phyloP scores from a whole-genome alignment of 306 rosid genomes.

The Acacia crassicarpa region DNA sequence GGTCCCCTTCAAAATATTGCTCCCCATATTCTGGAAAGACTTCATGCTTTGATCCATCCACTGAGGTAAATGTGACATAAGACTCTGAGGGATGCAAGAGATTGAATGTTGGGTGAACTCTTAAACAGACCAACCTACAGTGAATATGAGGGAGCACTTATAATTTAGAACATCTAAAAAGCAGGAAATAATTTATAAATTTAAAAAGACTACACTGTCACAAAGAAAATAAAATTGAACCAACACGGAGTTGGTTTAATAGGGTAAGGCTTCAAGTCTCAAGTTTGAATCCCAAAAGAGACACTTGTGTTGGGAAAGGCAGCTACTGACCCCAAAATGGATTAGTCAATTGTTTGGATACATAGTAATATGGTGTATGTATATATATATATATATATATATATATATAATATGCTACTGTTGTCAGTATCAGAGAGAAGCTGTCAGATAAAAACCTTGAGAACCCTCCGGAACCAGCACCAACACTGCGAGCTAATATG shows the following conservation, averaged over 20 bases:
- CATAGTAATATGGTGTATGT: not conserved
- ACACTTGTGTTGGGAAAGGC: too few species aligned
- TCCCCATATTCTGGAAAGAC: conserved; percentile 80
- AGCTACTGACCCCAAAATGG: too few species aligned
- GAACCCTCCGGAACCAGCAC: conserved; percentile 98
- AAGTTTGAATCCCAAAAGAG: too few species aligned
- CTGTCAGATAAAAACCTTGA: conserved; percentile 65
- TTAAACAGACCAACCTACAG: conserved; percentile 82
- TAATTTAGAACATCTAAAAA: conserved; percentile 10
- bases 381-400: not conserved
- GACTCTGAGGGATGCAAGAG: conserved; percentile 83
- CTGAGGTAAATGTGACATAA: conserved; percentile 68
- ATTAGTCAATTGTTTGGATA: too few species aligned
- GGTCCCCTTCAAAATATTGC: conserved; percentile 65
- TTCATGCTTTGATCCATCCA: conserved; percentile 78
- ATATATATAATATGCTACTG: not conserved
- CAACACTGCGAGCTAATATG: conserved; percentile 73
- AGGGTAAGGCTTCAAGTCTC: too few species aligned
- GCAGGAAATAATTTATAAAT: not conserved
- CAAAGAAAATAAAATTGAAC: not conserved
- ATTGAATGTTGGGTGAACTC: conserved; percentile 84
- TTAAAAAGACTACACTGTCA: not conserved
- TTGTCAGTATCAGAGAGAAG: conserved; percentile 9
- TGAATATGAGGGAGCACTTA: conserved; percentile 11
- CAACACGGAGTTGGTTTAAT: too few species aligned